Percentiles rank a stretch among this genome's conserved stretches.
phyloP scores from a whole-genome alignment of 345 rosid genomes.

The Pelargonium nanum region DNA sequence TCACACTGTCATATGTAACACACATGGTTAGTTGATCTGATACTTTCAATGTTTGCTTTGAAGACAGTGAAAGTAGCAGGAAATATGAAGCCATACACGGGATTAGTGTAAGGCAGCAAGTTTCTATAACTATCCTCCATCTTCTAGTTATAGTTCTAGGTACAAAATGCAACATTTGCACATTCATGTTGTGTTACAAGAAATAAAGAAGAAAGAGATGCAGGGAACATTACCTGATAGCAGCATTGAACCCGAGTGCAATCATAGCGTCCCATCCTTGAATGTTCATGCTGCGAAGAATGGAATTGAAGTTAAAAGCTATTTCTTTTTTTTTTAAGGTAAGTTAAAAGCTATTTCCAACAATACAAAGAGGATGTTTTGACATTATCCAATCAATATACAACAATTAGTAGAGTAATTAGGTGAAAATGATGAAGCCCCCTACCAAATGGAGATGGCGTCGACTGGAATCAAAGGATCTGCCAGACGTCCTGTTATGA shows the following conservation, averaged over 20 bases:
- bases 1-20: conserved; percentile 40
- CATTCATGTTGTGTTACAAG: too few species aligned
- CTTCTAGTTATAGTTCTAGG: too few species aligned
- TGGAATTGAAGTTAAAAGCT: neutral
- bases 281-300: conserved; percentile 63
- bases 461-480: conserved; percentile 75
- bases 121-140: too few species aligned
- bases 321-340: too few species aligned
- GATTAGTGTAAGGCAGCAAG: too few species aligned
- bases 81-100: too few species aligned
- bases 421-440: too few species aligned
- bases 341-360: too few species aligned
- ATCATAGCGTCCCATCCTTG: conserved; percentile 91
- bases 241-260: conserved; percentile 84
- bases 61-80: neutral
- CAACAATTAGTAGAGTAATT: neutral
- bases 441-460: conserved; percentile 85
- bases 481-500: conserved; percentile 67
- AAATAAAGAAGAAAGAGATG: neutral
- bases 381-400: neutral
- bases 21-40: neutral
- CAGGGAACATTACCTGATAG: conserved; percentile 47
- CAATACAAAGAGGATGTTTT: too few species aligned
- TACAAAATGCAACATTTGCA: too few species aligned
- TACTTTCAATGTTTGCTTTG: neutral